Evolutionary conservation across 345 rosid genomes (phyloP).

Genomic region (Firmiana major): DNA sequence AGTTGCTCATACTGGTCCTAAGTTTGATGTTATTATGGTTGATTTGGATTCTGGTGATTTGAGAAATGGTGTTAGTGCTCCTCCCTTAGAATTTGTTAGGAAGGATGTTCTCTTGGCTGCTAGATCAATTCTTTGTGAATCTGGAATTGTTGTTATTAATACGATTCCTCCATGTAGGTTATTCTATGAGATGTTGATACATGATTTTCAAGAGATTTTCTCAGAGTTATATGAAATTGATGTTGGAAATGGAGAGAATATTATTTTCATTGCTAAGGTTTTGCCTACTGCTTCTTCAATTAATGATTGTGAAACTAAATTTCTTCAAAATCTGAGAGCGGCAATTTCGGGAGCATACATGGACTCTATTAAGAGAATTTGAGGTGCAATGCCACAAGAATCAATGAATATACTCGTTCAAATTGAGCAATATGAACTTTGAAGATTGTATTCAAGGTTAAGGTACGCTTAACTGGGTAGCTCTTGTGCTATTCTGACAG

Average conservation of each 20-base stretch:
- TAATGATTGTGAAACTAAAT: constrained; percentile 26
- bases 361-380: constrained; percentile 51
- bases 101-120: constrained; percentile 50
- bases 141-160: constrained; percentile 61
- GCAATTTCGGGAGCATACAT: constrained; percentile 35
- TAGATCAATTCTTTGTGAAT: constrained; percentile 41
- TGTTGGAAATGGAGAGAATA: constrained; percentile 63
- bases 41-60: constrained; percentile 66
- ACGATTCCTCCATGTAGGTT: constrained; percentile 51
- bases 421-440: neutral
- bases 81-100: constrained; percentile 56
- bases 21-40: constrained; percentile 77
- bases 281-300: constrained; percentile 14
- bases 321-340: constrained; percentile 30
- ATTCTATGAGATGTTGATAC: constrained; percentile 39
- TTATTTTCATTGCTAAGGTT: constrained; percentile 50
- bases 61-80: constrained; percentile 55
- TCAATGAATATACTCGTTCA: neutral
- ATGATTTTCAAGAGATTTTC: constrained; percentile 39
- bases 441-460: neutral
- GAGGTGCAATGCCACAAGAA: neutral
- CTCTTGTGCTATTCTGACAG: neutral
- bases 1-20: constrained; percentile 3
- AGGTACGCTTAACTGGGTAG: neutral
- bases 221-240: constrained; percentile 68